These are phyloP conservation scores for Pichia occidentalis DNA, from an alignment of 805 yeast species.

Conservation along the genomic window DNA sequence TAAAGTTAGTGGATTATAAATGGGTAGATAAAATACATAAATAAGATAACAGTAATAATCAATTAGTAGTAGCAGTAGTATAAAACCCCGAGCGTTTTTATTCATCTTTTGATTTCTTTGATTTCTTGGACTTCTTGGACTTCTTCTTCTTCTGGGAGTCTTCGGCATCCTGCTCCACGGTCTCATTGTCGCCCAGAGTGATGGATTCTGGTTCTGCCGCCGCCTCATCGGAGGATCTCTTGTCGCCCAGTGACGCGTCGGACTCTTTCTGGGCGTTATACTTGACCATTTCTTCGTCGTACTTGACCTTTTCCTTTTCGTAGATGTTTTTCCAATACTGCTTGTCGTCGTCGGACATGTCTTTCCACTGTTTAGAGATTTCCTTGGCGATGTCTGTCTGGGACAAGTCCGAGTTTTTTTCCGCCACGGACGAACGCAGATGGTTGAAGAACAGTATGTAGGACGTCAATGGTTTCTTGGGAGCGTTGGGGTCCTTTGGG, in stretches of 20 bases:
- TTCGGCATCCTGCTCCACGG: conserved; percentile 1
- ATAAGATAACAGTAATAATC: too few species aligned
- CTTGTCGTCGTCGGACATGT: conserved; percentile 61
- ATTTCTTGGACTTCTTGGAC: conserved; percentile 31
- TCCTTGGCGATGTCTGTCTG: conserved; percentile 75
- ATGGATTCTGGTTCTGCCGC: neutral
- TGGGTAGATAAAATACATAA: neutral
- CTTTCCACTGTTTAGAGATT: conserved; percentile 76
- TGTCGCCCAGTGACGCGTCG: neutral
- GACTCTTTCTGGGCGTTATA: conserved; percentile 17
- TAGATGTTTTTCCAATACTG: conserved; percentile 61
- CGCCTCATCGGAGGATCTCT: conserved; percentile 1
- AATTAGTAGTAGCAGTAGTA: neutral
- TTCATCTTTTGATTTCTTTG: too few species aligned
- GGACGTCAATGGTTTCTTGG: conserved; percentile 88
- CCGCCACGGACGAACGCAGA: conserved; percentile 63
- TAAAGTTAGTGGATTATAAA: too few species aligned
- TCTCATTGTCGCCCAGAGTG: neutral
- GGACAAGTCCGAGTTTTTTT: conserved; percentile 63
- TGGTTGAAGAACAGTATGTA: conserved; percentile 74
- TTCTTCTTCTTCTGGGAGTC: conserved; percentile 46
- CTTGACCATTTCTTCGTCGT: conserved; percentile 27
- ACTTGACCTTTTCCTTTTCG: conserved; percentile 37
- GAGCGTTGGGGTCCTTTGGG: conserved; percentile 82
- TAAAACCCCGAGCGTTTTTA: too few species aligned